Percentiles rank a stretch among this genome's conserved stretches.
Conservation (phyloP, 2,329 filamentous ascomycete genomes). For the Fonsecaea monophora region DNA sequence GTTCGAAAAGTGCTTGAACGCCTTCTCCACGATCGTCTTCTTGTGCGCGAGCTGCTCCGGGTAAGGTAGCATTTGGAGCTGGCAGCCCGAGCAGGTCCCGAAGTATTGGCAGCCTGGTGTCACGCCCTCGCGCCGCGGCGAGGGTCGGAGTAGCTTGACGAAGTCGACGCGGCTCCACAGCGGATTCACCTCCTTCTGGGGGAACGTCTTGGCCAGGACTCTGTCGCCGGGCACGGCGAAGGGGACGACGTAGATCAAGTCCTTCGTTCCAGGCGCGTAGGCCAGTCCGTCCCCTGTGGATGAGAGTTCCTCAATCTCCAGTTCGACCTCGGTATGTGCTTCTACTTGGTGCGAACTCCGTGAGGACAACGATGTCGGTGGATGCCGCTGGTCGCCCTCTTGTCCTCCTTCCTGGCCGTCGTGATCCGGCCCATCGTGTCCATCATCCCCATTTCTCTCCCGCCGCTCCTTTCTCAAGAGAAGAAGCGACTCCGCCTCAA, state of each 20-base stretch:
- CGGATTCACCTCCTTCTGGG: conserved; percentile 68
- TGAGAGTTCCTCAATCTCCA: conserved; percentile 81
- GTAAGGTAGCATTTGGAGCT: conserved; percentile 97
- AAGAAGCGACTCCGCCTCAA: conserved; percentile 29
- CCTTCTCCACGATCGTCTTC: conserved; percentile 84
- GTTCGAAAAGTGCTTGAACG: conserved; percentile 88
- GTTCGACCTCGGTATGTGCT: conserved; percentile 67
- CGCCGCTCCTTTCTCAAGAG: neutral
- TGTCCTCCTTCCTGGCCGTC: neutral
- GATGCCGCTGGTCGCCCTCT: neutral
- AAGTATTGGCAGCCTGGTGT: conserved; percentile 88
- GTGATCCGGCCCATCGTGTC: neutral
- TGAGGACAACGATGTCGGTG: neutral
- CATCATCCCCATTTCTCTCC: neutral
- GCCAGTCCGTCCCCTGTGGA: conserved; percentile 93
- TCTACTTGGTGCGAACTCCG: neutral
- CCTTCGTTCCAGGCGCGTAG: conserved; percentile 63
- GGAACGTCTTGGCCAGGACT: conserved; percentile 78
- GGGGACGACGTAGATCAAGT: conserved; percentile 71
- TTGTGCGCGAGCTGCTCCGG: conserved; percentile 84
- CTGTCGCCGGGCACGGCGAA: conserved; percentile 87
- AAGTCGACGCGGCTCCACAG: conserved; percentile 82
- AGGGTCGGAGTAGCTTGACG: conserved; percentile 75
- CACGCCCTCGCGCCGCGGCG: conserved; percentile 75
- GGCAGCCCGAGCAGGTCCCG: conserved; percentile 83